Conservation (phyloP, 2,329 filamentous ascomycete genomes). For the Fusarium neocosmosporiellum region DNA sequence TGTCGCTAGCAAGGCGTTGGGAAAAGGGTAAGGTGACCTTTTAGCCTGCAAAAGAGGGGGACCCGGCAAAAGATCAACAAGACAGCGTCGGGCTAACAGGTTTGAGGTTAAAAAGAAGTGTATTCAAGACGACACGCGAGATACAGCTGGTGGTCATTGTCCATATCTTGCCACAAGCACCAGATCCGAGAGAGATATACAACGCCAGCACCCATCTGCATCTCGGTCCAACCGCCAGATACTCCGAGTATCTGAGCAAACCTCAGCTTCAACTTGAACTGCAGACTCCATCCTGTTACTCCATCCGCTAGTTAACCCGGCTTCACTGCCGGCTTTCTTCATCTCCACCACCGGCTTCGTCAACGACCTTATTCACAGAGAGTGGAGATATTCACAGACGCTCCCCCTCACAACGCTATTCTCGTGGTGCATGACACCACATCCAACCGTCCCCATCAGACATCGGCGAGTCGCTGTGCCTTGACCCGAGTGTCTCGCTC, state of each 20-base stretch:
- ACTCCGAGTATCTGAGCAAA: neutral
- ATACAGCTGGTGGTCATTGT: neutral
- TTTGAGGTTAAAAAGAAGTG: neutral
- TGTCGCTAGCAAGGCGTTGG: neutral
- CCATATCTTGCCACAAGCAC: neutral
- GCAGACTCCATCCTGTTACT: neutral
- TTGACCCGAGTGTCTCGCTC: slow-evolving; percentile 12
- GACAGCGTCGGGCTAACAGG: neutral
- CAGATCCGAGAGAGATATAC: neutral
- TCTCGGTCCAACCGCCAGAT: neutral
- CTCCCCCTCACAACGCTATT: slow-evolving; percentile 33
- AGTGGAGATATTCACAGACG: slow-evolving; percentile 7
- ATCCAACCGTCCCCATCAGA: slow-evolving; percentile 16
- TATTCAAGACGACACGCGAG: neutral
- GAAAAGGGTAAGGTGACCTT: slow-evolving; percentile 10
- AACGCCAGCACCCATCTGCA: neutral
- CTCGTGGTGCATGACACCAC: slow-evolving; percentile 43
- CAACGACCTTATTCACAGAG: neutral
- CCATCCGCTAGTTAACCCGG: slow-evolving; percentile 5
- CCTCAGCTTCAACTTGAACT: neutral
- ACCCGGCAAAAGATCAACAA: neutral
- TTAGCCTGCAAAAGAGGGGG: neutral
- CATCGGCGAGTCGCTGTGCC: slow-evolving; percentile 11
- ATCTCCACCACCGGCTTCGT: slow-evolving; percentile 13
- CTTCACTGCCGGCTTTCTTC: slow-evolving; percentile 12